These are phyloP conservation scores for Aspergillus sclerotialis DNA, from an alignment of 2,329 filamentous ascomycete genomes.

Conservation along the genomic window DNA sequence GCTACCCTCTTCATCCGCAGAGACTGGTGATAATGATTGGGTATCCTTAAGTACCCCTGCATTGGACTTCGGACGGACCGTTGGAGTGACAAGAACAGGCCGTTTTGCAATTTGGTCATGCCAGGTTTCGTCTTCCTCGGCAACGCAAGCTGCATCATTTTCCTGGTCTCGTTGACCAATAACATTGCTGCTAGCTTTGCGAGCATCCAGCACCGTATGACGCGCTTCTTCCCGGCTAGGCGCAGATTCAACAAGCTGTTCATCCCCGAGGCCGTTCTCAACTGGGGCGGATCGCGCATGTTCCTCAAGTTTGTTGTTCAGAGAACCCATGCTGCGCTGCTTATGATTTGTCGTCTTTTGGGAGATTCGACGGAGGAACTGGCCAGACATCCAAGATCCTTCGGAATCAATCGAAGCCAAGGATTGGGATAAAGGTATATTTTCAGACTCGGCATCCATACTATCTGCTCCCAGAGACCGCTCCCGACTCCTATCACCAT, in stretches of 20 bases:
- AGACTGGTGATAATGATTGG: conserved; percentile 28
- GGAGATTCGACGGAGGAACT: conserved; percentile 47
- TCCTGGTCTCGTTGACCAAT: conserved; percentile 51
- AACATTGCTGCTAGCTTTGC: conserved; percentile 40
- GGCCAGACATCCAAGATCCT: conserved; percentile 88
- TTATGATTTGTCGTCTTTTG: conserved; percentile 29
- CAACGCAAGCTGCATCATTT: conserved; percentile 14
- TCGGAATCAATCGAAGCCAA: conserved; percentile 93
- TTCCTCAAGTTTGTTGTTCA: conserved; percentile 17
- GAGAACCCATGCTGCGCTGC: conserved; percentile 33
- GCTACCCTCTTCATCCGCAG: conserved; percentile 26
- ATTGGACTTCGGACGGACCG: conserved; percentile 52
- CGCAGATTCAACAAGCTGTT: conserved; percentile 59
- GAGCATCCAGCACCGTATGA: conserved; percentile 7
- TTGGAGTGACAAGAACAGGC: conserved; percentile 58
- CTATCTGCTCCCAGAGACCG: conserved; percentile 32
- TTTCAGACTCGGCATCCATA: conserved; percentile 46
- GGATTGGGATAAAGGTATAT: conserved; percentile 62
- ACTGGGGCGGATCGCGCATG: conserved; percentile 7
- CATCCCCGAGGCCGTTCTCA: conserved; percentile 64
- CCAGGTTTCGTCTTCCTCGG: conserved; percentile 35
- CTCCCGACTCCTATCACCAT: conserved; percentile 20
- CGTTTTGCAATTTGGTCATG: conserved; percentile 49
- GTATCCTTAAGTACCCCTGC: conserved; percentile 54
- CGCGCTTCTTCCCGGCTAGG: conserved; percentile 37